Evolutionary conservation across 176 grass and related monocot genomes (phyloP).

Genomic region (Oryza longistaminata): DNA sequence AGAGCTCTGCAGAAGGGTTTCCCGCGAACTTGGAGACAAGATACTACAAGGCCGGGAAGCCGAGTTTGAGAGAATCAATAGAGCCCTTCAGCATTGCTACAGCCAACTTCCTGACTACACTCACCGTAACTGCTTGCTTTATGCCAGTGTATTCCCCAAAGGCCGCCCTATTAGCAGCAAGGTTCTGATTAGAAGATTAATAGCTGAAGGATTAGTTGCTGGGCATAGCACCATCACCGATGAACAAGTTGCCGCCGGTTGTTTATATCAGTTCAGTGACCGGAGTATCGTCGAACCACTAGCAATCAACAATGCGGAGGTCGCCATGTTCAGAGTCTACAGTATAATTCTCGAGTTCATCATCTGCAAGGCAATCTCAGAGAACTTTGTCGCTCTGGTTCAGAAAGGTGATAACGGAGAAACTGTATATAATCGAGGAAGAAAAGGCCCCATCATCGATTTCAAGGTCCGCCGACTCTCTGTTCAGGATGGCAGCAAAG

Average conservation of each 20-base stretch:
- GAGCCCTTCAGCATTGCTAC: neutral
- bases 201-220: neutral
- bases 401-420: neutral
- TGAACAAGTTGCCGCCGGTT: neutral
- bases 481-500: neutral
- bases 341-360: neutral
- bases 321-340: neutral
- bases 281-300: neutral
- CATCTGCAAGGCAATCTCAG: neutral
- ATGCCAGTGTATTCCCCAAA: neutral
- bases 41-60: no score
- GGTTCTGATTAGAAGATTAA: neutral
- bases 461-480: neutral
- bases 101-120: neutral
- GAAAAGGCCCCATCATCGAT: no score
- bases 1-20: no score
- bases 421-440: neutral
- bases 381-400: neutral
- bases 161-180: neutral
- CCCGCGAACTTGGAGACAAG: no score
- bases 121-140: neutral
- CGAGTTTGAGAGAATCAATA: neutral
- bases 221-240: accelerated
- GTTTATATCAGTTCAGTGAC: neutral
- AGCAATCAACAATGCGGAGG: neutral